Base-by-base conservation (phyloP, 2,329 filamentous ascomycete genomes). In the Fusarium floridanum region DNA sequence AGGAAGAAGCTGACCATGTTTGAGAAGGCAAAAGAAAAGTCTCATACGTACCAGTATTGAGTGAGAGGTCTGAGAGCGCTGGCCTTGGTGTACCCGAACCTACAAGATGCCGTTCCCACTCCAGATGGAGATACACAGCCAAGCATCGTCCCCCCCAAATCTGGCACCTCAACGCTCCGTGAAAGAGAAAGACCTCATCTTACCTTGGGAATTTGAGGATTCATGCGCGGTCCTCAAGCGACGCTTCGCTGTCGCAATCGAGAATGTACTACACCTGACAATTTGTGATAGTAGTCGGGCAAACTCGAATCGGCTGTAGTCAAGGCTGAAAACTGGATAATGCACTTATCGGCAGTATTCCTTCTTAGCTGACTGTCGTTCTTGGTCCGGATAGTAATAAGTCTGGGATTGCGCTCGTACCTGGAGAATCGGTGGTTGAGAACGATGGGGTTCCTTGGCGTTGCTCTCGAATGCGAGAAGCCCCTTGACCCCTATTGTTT, bases 121-220 rank as follows among this genome's bases (percentile, higher is more conserved):
- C 29, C 43, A 32, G 60, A 64, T 43, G 29, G n/a, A 45, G 24
- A 45, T 60, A 37, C 22, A 27, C 34, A 36, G 10, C n/a, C 36
- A 24, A 62, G 50, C 20, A 32, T 43, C 32, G 27, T 55, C 27
- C 24, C 27, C n/a, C 16, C 11, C 41, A 22, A 39, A 61, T n/a
- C 14, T n/a, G 50, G 59, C 24, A 27, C 39, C 32, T 45, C 9
- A 24, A 27, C 14, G 12, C n/a, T 32, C 34, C 11, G n/a, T 7
- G 6, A 32, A 9, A 10, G 20, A 27, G 45, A 39, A 70, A 61
- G 29, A 61, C n/a, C 27, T 27, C 16, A 69, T 65, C 71, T 67
- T 71, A 81, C 79, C 79, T 80, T 81, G 57, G 78, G 75, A 61
- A 80, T 76, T 80, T 81, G 79, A 64, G 79, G 74, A 81, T 77